phyloP scores from a whole-genome alignment of 345 rosid genomes.

The Kernera saxatilis region DNA sequence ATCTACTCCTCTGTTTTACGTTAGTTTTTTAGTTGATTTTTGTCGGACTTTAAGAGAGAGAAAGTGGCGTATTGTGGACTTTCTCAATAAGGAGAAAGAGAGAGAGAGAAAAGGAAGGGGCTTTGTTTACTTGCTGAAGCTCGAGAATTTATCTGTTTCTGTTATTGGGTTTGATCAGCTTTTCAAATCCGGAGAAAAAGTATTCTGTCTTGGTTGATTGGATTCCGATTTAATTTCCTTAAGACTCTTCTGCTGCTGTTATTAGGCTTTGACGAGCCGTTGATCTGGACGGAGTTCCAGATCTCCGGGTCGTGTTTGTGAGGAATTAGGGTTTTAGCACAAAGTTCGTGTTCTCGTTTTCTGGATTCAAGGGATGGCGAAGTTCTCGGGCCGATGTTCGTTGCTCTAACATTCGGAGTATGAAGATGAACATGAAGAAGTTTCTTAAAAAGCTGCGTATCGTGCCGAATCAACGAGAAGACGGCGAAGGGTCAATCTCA shows the following conservation, averaged over 20 bases:
- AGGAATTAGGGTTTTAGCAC: slow-evolving; percentile 19
- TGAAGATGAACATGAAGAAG: slow-evolving; percentile 67
- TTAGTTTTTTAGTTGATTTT: slow-evolving; percentile 14
- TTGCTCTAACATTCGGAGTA: slow-evolving; percentile 42
- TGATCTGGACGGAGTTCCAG: slow-evolving; percentile 26
- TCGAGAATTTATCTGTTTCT: slow-evolving; percentile 2
- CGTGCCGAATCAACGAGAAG: slow-evolving; percentile 54
- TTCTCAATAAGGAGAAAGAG: slow-evolving; percentile 6
- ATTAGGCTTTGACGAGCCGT: slow-evolving; percentile 22
- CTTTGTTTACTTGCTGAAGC: slow-evolving; percentile 12
- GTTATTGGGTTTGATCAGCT: slow-evolving; percentile 29
- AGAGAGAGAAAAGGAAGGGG: neutral
- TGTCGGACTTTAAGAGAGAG: slow-evolving; percentile 32
- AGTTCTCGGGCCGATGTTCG: slow-evolving; percentile 49
- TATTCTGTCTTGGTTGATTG: slow-evolving; percentile 3
- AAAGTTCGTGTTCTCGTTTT: neutral
- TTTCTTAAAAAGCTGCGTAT: slow-evolving; percentile 85
- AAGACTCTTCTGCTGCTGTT: neutral
- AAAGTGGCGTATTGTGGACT: slow-evolving; percentile 21
- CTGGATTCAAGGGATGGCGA: slow-evolving; percentile 45
- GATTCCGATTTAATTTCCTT: neutral
- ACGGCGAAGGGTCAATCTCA: slow-evolving; percentile 58
- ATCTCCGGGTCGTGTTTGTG: slow-evolving; percentile 10
- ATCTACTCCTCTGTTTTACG: slow-evolving; percentile 11
- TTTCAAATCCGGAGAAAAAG: slow-evolving; percentile 12